Percentiles rank a stretch among this genome's conserved stretches.
Evolutionary conservation across 805 yeast genomes (phyloP).

Genomic region (Candida mattraensis): DNA sequence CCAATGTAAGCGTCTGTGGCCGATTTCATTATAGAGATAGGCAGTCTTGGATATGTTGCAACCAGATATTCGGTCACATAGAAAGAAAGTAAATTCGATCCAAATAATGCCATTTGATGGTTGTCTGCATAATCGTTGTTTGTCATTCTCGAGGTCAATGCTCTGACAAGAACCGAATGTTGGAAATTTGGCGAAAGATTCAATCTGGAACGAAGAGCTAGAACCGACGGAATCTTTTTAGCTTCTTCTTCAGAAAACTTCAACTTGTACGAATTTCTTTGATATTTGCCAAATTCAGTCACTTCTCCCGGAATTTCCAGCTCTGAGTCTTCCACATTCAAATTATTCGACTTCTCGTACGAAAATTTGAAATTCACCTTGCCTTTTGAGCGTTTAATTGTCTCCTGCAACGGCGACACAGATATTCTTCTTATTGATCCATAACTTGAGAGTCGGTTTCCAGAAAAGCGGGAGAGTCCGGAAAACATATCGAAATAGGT

Average conservation of each 20-base stretch:
- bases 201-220: slow-evolving; percentile 77
- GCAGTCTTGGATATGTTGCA: slow-evolving; percentile 84
- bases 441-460: neutral
- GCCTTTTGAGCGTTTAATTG: slow-evolving; percentile 8
- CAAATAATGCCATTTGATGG: slow-evolving; percentile 77
- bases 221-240: slow-evolving; percentile 63
- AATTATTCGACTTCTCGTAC: slow-evolving; percentile 29
- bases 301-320: slow-evolving; percentile 22
- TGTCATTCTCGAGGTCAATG: slow-evolving; percentile 57
- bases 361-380: slow-evolving; percentile 26
- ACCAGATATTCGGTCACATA: slow-evolving; percentile 74
- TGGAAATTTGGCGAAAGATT: slow-evolving; percentile 57
- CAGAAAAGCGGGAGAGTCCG: slow-evolving; percentile 1
- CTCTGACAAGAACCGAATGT: slow-evolving; percentile 72
- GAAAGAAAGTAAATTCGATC: slow-evolving; percentile 72
- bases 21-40: slow-evolving; percentile 70
- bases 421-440: slow-evolving; percentile 10
- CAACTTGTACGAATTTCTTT: slow-evolving; percentile 25
- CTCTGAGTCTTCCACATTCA: slow-evolving; percentile 13
- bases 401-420: slow-evolving; percentile 13
- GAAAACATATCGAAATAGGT: slow-evolving; percentile 2
- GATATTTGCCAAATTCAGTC: slow-evolving; percentile 35
- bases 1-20: slow-evolving; percentile 79
- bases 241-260: slow-evolving; percentile 53
- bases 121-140: slow-evolving; percentile 62